These are phyloP conservation scores for Letharia columbiana DNA, from an alignment of 495 filamentous ascomycete species.

Conservation along the genomic window DNA sequence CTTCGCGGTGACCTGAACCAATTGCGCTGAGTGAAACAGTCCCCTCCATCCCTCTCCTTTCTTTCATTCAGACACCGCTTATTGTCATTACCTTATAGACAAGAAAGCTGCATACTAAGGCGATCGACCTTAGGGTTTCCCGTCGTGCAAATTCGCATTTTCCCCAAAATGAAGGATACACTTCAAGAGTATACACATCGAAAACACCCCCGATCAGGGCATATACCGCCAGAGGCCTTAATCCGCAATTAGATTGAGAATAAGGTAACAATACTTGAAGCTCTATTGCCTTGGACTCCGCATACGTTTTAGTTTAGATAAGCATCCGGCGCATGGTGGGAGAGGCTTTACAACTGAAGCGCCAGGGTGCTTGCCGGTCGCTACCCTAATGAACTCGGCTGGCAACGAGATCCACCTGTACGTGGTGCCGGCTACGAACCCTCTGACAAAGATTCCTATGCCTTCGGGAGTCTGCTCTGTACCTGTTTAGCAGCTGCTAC, in stretches of 20 bases:
- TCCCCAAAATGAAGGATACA: not conserved
- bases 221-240: not conserved
- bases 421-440: too few relatives aligned
- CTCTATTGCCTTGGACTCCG: not conserved
- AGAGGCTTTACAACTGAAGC: not conserved
- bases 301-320: not conserved
- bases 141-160: not conserved
- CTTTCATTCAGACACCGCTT: not conserved
- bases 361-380: not conserved
- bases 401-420: too few relatives aligned
- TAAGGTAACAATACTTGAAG: not conserved
- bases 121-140: not conserved
- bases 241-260: not conserved
- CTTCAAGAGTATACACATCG: not conserved
- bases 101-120: not conserved
- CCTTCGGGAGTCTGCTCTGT: too few relatives aligned
- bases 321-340: too few relatives aligned
- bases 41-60: not conserved
- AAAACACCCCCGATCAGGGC: not conserved
- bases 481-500: too few relatives aligned
- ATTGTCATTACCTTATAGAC: not conserved
- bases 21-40: not conserved
- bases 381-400: not conserved
- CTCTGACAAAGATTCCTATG: too few relatives aligned
- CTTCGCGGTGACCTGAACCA: not conserved